These are phyloP conservation scores for Rhynchosporium graminicola DNA, from an alignment of 2,329 filamentous ascomycete genomes.

Conservation along the genomic window DNA sequence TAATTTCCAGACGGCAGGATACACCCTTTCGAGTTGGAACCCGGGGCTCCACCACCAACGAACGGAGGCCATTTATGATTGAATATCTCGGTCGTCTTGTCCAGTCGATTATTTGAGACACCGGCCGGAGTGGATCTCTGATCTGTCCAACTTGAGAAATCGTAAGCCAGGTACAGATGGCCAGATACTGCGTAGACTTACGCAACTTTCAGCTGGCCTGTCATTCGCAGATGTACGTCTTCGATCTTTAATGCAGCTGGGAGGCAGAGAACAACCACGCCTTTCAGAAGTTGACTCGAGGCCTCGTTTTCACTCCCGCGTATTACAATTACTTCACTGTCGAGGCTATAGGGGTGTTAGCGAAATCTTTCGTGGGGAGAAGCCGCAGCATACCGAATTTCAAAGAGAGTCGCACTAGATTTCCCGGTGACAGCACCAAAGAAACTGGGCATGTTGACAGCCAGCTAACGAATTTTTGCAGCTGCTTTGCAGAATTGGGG, in stretches of 20 bases:
- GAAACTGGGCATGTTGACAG: conserved; percentile 39
- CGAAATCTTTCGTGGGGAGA: conserved; percentile 15
- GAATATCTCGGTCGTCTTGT: conserved; percentile 61
- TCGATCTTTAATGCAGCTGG: conserved; percentile 69
- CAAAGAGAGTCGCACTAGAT: conserved; percentile 41
- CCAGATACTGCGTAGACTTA: conserved; percentile 47
- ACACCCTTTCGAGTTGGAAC: conserved; percentile 52
- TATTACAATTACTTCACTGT: conserved; percentile 78
- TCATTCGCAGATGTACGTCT: conserved; percentile 70
- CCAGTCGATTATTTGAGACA: conserved; percentile 59
- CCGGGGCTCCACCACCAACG: conserved; percentile 51
- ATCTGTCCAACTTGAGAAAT: conserved; percentile 50
- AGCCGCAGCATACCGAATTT: conserved; percentile 40
- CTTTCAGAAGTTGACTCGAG: conserved; percentile 72
- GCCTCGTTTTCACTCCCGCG: conserved; percentile 75
- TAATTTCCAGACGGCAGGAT: conserved; percentile 74
- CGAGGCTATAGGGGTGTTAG: conserved; percentile 54
- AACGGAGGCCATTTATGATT: conserved; percentile 71
- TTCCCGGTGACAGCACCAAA: conserved; percentile 40
- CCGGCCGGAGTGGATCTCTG: conserved; percentile 56
- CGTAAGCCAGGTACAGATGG: conserved; percentile 14
- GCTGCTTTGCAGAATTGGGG: not conserved
- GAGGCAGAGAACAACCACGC: conserved; percentile 72
- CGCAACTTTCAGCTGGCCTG: conserved; percentile 68
- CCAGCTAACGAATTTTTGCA: not conserved